Percentiles rank a stretch among this genome's conserved stretches.
Conservation (phyloP, 768 basidiomycete genomes). For the Collybia sordida region DNA sequence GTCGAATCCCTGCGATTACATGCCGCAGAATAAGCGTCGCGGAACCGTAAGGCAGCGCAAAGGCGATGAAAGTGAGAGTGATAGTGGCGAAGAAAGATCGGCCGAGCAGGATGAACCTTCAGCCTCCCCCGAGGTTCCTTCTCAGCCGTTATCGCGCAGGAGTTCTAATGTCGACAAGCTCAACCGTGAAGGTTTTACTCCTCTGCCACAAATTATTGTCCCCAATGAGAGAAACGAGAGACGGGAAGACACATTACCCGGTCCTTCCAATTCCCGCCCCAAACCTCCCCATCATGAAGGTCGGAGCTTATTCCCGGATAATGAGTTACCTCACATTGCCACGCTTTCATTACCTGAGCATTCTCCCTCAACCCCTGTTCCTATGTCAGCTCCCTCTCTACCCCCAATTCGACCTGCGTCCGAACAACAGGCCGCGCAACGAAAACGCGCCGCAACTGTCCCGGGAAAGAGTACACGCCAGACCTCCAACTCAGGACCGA, state of each 20-base stretch:
- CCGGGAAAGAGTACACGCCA: conserved; percentile 61
- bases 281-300: conserved; percentile 30
- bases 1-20: conserved; percentile 77
- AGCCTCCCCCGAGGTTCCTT: conserved; percentile 57
- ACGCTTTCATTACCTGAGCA: conserved; percentile 62
- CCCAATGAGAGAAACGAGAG: conserved; percentile 49
- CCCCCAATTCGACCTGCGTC: conserved; percentile 66
- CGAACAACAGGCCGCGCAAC: conserved; percentile 64
- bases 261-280: conserved; percentile 38
- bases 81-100: conserved; percentile 61
- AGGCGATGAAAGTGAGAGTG: conserved; percentile 68
- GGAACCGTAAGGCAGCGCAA: conserved; percentile 56
- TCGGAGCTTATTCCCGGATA: conserved; percentile 53
- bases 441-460: conserved; percentile 69
- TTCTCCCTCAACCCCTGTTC: conserved; percentile 52
- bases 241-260: conserved; percentile 39
- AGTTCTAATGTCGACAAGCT: conserved; percentile 48
- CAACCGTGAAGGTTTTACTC: conserved; percentile 35
- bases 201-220: conserved; percentile 38
- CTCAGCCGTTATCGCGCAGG: conserved; percentile 46
- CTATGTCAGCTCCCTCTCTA: conserved; percentile 64
- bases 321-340: conserved; percentile 71
- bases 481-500: conserved; percentile 70
- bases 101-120: conserved; percentile 50
- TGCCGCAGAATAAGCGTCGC: conserved; percentile 74